Base-by-base conservation (phyloP, 208 protist genomes). In the Tritrichomonas musculus region DNA sequence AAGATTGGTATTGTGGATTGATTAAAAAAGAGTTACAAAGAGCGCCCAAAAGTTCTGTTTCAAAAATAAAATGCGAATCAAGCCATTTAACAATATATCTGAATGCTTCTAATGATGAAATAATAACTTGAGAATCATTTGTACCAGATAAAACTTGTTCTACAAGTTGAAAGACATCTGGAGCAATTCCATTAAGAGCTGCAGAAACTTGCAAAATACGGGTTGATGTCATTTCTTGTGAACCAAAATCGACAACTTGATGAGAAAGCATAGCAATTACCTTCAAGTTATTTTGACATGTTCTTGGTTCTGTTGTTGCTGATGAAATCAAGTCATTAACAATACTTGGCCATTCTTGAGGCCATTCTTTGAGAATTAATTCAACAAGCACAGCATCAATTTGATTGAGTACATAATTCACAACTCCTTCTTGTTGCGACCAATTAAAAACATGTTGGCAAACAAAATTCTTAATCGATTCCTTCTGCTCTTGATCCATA, bases 361-460 rank as follows among this genome's bases (percentile, higher is more conserved):
- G 77, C 77, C 77, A 88, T n/a, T 88, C 77, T 14, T 33, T 13
- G 57, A 88, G n/a, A 88, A 88, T 88, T 2, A 88, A 57, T 36
- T 11, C 39, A 39, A 49, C 41, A 14, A 88, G 17, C 0, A 36
- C 27, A 0, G 30, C 30, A n/a, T 69, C 64, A n/a, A n/a, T n/a
- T n/a, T 69, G 3, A 69, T 17, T 33, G 27, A 69, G 64, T 8
- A 69, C 20, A n/a, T 8, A 8, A n/a, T 13, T 8, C 5, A 8
- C 3, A 69, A 69, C 5, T 13, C 22, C 5, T 69, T 69, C 20
- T n/a, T 69, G 17, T n/a, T 3, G 17, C 22, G 64, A 17, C 64
- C 64, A 69, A n/a, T 8, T n/a, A 69, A 17, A n/a, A n/a, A 69
- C 64, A 69, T 69, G 64, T 8, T 8, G 11, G 27, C 11, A 5